Conservation (phyloP, 2,329 filamentous ascomycete genomes). For the Fusarium multiceps region DNA sequence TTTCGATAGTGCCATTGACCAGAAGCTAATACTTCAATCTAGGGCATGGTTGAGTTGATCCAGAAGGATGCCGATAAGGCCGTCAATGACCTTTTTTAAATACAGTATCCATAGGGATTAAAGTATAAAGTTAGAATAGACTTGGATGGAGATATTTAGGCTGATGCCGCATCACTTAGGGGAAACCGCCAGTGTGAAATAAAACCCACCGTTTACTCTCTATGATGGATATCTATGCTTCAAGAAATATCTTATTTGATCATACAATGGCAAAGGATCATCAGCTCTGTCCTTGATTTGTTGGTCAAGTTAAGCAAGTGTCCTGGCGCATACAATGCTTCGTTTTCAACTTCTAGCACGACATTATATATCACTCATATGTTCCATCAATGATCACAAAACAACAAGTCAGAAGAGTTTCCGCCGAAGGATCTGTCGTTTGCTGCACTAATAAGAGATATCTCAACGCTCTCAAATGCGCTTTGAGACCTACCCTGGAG, state of each 20-base stretch:
- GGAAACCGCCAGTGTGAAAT: not conserved
- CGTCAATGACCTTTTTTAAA: constrained; percentile 83
- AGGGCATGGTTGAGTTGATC: constrained; percentile 97
- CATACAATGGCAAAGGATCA: not conserved
- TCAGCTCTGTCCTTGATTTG: not conserved
- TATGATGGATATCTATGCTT: not conserved
- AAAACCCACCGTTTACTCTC: not conserved
- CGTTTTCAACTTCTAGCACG: not conserved
- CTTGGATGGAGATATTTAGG: not conserved
- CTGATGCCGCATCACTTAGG: not conserved
- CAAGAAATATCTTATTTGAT: not conserved
- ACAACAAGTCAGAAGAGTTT: not conserved
- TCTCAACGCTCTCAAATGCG: not conserved
- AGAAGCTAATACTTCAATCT: constrained; percentile 39
- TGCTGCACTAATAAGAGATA: no score
- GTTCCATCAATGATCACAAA: not conserved
- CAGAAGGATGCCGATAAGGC: constrained; percentile 93
- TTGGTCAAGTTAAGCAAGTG: not conserved
- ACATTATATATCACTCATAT: not conserved
- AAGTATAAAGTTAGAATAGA: not conserved
- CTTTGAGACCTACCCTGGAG: not conserved
- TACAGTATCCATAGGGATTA: not conserved
- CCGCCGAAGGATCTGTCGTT: no score
- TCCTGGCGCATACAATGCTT: no score
- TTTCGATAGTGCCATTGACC: not conserved